Evolutionary conservation across 78 protist species (phyloP).

Genomic region (Planoprotostelium fungivorum): DNA sequence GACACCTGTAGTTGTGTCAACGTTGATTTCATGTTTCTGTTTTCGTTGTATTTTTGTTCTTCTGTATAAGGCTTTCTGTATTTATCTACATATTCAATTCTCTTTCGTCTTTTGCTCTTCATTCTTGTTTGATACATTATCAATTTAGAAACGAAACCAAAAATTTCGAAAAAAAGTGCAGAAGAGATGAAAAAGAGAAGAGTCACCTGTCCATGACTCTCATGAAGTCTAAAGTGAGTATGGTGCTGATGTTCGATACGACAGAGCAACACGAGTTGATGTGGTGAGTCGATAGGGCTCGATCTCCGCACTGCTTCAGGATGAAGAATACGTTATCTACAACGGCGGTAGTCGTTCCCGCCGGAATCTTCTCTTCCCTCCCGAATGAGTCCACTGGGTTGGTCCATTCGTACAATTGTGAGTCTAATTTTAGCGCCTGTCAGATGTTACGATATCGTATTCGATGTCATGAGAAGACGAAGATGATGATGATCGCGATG

Average conservation of each 20-base stretch:
- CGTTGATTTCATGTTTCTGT: too few relatives aligned
- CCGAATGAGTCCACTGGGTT: not conserved
- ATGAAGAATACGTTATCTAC: not conserved
- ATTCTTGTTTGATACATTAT: too few relatives aligned
- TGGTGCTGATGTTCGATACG: not conserved
- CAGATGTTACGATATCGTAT: too few relatives aligned
- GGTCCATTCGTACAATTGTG: not conserved
- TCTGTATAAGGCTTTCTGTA: too few relatives aligned
- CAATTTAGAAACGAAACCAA: not conserved
- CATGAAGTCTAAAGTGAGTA: not conserved
- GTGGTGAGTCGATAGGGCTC: not conserved
- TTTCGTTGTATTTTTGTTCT: too few relatives aligned
- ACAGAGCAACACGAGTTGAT: not conserved
- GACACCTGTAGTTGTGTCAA: too few relatives aligned
- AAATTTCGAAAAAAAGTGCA: not conserved
- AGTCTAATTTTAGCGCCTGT: not conserved
- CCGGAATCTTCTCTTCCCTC: not conserved
- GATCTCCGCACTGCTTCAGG: not conserved
- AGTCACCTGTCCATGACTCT: not conserved
- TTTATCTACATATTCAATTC: too few relatives aligned
- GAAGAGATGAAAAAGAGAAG: not conserved
- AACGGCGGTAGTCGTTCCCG: not conserved
- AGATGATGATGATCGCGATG: too few relatives aligned
- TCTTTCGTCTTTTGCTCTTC: too few relatives aligned
- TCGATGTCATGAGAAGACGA: too few relatives aligned